A percentile compares a stretch with the other conserved stretches of the same genome.
Evolutionary conservation across 108 stramenopile genomes (phyloP).

Genomic region (Schizochytrium sp.): DNA sequence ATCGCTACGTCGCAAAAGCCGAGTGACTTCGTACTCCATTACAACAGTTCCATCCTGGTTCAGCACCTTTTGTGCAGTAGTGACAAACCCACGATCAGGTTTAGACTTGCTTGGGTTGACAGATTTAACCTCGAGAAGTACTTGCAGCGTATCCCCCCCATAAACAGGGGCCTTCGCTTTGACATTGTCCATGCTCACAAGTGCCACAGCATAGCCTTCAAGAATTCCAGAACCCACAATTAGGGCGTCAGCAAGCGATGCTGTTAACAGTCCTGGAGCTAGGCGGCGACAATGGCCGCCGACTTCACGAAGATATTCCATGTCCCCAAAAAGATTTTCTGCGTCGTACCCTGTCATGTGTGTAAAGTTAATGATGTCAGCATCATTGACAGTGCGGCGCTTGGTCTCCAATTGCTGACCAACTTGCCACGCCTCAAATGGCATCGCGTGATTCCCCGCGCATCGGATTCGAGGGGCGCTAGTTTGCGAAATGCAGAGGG

Average conservation of each 20-base stretch:
- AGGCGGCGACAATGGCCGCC: constrained; percentile 38
- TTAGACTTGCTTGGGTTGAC: constrained; percentile 45
- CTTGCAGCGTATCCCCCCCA: constrained; percentile 54
- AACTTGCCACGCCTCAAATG: constrained; percentile 53
- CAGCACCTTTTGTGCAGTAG: constrained; percentile 10
- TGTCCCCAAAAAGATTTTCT: constrained; percentile 52
- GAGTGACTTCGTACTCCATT: constrained; percentile 50
- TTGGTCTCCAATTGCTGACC: constrained; percentile 37
- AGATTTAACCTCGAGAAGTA: constrained; percentile 7
- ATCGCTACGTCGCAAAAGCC: constrained; percentile 5
- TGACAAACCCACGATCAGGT: constrained; percentile 45
- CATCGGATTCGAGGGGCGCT: neutral
- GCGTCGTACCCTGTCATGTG: constrained; percentile 47
- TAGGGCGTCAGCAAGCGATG: constrained; percentile 46
- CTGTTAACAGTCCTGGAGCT: constrained; percentile 46
- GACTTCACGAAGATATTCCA: constrained; percentile 6
- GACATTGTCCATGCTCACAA: constrained; percentile 30
- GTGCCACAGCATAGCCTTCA: constrained; percentile 38
- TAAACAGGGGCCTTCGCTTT: constrained; percentile 47
- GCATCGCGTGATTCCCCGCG: constrained; percentile 51
- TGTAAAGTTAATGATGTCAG: constrained; percentile 21
- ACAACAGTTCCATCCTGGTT: constrained; percentile 43
- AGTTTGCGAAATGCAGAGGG: neutral
- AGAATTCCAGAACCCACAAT: constrained; percentile 55
- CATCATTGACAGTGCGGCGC: constrained; percentile 39